Conservation (phyloP, 805 yeast genomes). For the Saccharomycopsis oosterbeekiorum region DNA sequence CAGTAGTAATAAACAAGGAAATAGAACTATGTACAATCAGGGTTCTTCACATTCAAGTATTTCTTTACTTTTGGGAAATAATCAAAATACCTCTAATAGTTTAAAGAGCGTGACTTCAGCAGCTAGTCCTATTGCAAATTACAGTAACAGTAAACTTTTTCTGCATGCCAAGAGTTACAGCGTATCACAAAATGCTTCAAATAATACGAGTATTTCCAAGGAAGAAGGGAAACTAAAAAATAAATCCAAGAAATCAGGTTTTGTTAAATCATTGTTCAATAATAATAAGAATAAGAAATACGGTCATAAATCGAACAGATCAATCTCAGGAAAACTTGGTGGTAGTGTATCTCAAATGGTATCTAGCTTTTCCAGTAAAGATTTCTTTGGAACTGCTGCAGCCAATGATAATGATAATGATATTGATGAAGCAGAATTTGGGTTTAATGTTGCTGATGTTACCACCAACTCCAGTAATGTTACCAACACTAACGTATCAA, state of each 20-base stretch:
- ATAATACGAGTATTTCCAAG: neutral
- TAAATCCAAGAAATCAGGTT: neutral
- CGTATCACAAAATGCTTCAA: neutral
- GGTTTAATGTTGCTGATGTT: neutral
- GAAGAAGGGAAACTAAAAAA: neutral
- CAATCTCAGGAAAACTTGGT: neutral
- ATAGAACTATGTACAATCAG: neutral
- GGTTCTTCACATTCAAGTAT: neutral
- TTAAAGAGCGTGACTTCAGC: neutral
- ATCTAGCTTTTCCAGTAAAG: neutral
- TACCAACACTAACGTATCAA: neutral
- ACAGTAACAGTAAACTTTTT: neutral
- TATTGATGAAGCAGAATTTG: neutral
- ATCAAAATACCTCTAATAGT: neutral
- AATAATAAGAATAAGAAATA: neutral
- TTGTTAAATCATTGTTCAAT: neutral
- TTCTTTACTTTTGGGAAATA: neutral
- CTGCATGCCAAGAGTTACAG: neutral
- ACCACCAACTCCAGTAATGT: neutral
- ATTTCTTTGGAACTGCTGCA: neutral
- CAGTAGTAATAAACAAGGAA: neutral
- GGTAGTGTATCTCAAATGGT: neutral
- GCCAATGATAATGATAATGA: neutral
- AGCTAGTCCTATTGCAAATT: neutral
- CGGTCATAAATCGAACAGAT: neutral